Conservation (phyloP, 2,329 filamentous ascomycete species). For the Colletotrichum australisinense region DNA sequence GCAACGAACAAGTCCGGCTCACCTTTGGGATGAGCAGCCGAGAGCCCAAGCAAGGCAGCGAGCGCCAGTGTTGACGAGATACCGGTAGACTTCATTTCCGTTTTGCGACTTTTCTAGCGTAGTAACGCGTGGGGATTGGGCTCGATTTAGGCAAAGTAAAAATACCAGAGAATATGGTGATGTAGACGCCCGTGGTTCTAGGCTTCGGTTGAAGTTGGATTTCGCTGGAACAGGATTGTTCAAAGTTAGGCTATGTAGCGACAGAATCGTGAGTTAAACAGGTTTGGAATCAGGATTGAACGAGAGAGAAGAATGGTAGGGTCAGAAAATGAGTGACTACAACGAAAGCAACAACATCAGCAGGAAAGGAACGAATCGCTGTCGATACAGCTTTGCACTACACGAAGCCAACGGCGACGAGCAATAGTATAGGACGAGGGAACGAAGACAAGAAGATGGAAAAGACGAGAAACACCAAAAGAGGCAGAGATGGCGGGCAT, state of each 20-base stretch:
- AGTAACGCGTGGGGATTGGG: background rate
- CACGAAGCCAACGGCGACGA: conserved; percentile 7
- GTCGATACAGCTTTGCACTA: conserved; percentile 24
- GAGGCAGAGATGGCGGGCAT: background rate
- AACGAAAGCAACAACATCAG: conserved; percentile 33
- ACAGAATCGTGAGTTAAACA: conserved; percentile 29
- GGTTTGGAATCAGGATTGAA: conserved; percentile 4
- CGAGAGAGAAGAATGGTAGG: conserved; percentile 16
- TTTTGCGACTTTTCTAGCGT: background rate
- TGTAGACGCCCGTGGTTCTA: background rate
- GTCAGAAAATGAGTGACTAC: conserved; percentile 40
- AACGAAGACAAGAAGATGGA: conserved; percentile 11
- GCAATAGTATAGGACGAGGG: conserved; percentile 27
- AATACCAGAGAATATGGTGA: background rate
- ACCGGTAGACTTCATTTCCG: conserved; percentile 19
- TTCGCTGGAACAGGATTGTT: background rate
- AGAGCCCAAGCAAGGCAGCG: conserved; percentile 14
- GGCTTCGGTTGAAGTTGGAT: background rate
- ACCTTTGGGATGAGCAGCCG: conserved; percentile 27
- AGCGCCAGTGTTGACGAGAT: conserved; percentile 7
- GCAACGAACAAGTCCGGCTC: background rate
- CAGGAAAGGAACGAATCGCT: conserved; percentile 37
- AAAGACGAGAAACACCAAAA: conserved; percentile 1
- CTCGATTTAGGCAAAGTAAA: background rate
- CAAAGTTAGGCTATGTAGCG: background rate